Evolutionary conservation across 345 rosid genomes (phyloP).

Genomic region (Noccaea bulbosa): DNA sequence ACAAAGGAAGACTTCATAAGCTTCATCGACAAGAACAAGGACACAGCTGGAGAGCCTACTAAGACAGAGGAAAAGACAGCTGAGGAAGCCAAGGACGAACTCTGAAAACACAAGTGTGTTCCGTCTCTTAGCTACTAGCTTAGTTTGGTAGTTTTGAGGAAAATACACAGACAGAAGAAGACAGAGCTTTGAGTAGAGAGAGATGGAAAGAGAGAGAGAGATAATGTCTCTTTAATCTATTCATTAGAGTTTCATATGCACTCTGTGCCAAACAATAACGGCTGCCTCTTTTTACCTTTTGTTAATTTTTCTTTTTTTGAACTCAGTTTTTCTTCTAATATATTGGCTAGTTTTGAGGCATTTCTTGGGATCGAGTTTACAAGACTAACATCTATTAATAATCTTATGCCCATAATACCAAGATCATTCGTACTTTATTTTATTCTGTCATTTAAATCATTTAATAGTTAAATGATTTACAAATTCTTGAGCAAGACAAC

Average conservation of each 20-base stretch:
- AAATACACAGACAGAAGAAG: constrained; percentile 29
- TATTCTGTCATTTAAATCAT: too few species aligned
- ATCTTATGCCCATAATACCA: too few species aligned
- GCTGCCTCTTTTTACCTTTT: constrained; percentile 14
- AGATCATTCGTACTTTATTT: too few species aligned
- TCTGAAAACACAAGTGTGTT: constrained; percentile 47
- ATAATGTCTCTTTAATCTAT: constrained; percentile 23
- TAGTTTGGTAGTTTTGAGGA: constrained; percentile 43
- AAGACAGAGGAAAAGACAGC: constrained; percentile 27
- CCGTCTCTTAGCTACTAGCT: constrained; percentile 41
- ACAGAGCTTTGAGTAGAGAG: constrained; percentile 29
- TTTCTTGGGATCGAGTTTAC: neutral
- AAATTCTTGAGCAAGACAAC: too few species aligned
- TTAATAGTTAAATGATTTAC: too few species aligned
- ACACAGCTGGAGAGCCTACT: constrained; percentile 43
- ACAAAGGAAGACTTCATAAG: constrained; percentile 76
- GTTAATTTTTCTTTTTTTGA: neutral
- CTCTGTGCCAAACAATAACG: constrained; percentile 17
- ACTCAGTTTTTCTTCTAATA: constrained; percentile 14
- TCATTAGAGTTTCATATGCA: constrained; percentile 13
- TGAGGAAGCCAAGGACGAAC: constrained; percentile 61
- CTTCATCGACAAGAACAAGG: constrained; percentile 81
- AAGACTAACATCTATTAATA: neutral
- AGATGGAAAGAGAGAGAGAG: neutral
- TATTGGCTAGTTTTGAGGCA: constrained; percentile 13